Percentiles rank a stretch among this genome's conserved stretches.
phyloP scores from a whole-genome alignment of 257 asterid species.

The Solanum bulbocastanum region DNA sequence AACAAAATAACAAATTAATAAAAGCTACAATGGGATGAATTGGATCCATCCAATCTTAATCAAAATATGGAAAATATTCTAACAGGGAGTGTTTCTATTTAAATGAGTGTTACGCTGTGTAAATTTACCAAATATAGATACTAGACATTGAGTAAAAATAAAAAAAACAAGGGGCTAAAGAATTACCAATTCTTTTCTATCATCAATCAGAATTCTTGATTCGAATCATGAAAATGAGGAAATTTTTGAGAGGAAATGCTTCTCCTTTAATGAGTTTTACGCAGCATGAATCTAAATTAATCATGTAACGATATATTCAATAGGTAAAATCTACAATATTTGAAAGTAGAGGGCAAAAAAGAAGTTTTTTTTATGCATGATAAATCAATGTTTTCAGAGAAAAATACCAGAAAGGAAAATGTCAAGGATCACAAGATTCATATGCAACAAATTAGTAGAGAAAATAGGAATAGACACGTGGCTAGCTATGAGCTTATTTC shows the following conservation, averaged over 20 bases:
- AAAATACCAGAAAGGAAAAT: not conserved
- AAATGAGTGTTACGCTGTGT: not conserved
- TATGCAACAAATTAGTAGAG: not conserved
- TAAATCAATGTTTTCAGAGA: not conserved
- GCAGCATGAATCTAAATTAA: not conserved
- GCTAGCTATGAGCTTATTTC: not conserved
- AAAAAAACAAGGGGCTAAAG: not conserved
- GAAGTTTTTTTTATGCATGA: no score
- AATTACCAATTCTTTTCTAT: not conserved
- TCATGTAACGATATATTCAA: not conserved
- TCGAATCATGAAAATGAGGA: not conserved
- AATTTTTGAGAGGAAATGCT: not conserved
- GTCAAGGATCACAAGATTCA: not conserved
- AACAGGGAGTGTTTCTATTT: not conserved
- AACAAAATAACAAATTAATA: not conserved
- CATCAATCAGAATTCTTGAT: not conserved
- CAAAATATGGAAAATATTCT: not conserved
- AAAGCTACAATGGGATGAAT: no score
- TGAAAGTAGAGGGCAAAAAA: not conserved
- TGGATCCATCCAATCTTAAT: not conserved
- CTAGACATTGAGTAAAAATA: no score
- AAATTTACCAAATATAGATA: not conserved
- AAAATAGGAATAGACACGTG: not conserved
- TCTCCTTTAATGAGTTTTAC: not conserved
- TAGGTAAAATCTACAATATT: not conserved